Base-by-base conservation (phyloP, 2,329 filamentous ascomycete genomes). In the Chrysosporium queenslandicum region DNA sequence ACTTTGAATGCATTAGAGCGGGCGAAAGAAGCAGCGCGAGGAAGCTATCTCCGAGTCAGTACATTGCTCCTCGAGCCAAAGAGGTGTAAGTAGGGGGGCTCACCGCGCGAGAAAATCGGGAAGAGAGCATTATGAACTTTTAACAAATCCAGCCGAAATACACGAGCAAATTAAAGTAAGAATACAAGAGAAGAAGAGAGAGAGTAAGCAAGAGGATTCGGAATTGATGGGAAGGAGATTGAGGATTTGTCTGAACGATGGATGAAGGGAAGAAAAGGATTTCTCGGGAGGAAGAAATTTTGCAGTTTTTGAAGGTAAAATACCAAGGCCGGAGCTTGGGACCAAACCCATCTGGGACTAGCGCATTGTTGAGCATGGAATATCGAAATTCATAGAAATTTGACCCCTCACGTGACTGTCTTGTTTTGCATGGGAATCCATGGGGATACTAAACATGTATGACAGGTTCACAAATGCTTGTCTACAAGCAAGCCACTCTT, bases 81-180 rank as follows among this genome's bases (percentile, higher is more conserved):
- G 25, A 18, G 41, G 52, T 46, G 27, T 41, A 34, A 53, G 40
- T 7, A 29, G 16, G 9, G 29, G 23, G 21, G 45, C 84, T 76
- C 81, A 88, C 85, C 80, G 82, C 83, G 78, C 83, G 80, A 65
- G 80, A 79, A 64, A 87, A 74, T 71, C 82, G 81, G 65, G 83
- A 80, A 67, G 83, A 77, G 74, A 87, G 71, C 85, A 88, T 87
- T 69, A 73, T 83, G 74, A 66, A 60, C 60, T 52, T 63, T 37
- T 9, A 12, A 34, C 59, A 59, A 57, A 56, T 63, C 57, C 60
- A 63, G 64, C 61, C 59, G 62, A 60, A 61, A 60, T 43, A 55
- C 56, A 56, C 53, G 57, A 60, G 58, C 46, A 53, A 56, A 43
- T 56, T 60, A 64, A 61, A 64, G 65, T 66, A 67, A 60, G 61